phyloP scores from a whole-genome alignment of 768 basidiomycete species.

The Trametes punicea region DNA sequence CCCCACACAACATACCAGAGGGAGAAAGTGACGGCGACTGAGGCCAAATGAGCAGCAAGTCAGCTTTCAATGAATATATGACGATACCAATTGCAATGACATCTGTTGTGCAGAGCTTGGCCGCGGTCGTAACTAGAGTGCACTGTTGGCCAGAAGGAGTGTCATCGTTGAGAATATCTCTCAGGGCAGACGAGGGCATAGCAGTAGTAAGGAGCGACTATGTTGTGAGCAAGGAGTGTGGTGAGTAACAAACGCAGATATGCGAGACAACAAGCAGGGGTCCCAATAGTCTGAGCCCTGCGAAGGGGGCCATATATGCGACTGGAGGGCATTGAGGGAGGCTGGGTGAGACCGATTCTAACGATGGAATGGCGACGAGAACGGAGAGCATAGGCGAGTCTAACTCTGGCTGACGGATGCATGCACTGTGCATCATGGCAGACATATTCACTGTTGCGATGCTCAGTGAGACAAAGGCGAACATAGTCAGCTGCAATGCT shows the following conservation, averaged over 20 bases:
- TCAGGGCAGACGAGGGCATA: background rate
- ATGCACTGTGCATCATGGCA: background rate
- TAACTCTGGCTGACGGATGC: background rate
- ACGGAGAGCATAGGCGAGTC: background rate
- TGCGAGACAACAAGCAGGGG: background rate
- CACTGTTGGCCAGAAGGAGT: background rate
- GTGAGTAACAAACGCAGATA: background rate
- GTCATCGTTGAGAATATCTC: background rate
- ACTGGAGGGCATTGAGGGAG: background rate
- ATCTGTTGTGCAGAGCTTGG: slow-evolving; percentile 14
- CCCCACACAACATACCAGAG: slow-evolving; percentile 25
- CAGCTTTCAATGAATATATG: background rate
- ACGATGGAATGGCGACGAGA: background rate
- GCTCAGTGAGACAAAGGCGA: background rate
- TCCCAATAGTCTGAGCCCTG: too few species aligned
- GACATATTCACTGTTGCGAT: background rate
- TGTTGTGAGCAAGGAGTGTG: background rate
- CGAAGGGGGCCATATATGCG: slow-evolving; percentile 4
- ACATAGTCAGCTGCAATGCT: background rate
- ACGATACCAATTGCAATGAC: slow-evolving; percentile 22
- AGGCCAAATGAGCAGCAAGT: slow-evolving; percentile 1
- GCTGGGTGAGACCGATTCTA: slow-evolving; percentile 6
- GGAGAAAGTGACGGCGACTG: slow-evolving; percentile 21
- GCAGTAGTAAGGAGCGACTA: background rate
- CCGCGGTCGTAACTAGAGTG: background rate